Evolutionary conservation across 1,284 basidiomycete genomes (phyloP), one percentile per base, ranked within the genome.

Genomic region (Fomes fomentarius): DNA sequence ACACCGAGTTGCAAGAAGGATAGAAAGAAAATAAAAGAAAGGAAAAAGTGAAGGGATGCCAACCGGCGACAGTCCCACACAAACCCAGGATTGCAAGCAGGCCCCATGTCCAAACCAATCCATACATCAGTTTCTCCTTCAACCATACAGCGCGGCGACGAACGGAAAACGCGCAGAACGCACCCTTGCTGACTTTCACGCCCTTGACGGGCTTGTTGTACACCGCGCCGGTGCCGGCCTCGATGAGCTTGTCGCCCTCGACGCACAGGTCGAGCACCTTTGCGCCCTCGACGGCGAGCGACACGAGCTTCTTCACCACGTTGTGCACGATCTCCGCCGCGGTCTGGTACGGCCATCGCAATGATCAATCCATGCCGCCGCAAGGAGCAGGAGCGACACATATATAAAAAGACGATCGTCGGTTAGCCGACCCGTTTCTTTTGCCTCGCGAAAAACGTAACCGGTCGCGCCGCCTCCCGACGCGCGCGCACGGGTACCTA

Each of bases 181-280:
- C 64, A 89, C 95, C 95, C 78, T 97, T 97, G 74, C 76, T 66
- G 56, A 95, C 81, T 78, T 93, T 94, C 69, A 87, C 85, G 63
- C 91, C 91, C 75, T 94, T 94, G 66, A 91, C 83, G 61, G 82
- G 64, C 76, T 96, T 96, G 83, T 95, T 98, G 81, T 91, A 97
- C 50, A 98, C 90, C 38, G 82, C 84, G 52, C 83, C 84, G 19
- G 93, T 91, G 66, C 89, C 91, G 60, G 92, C 83, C 73, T 94
- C 91, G 70, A 98, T 79, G 69, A 94, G 83, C 74, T 90, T 92
- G 81, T 98, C 96, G 58, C 96, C 96, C 75, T 94, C 88, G 59
- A 91, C 74, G 74, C 93, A 96, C 50, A 98, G 83, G 76, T 98
- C 94, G 71, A 96, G 80, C 66, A 95, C 79, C 74, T 92, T 95